Conservation (phyloP, 2,329 filamentous ascomycete species). For the Hypomyces perniciosus region DNA sequence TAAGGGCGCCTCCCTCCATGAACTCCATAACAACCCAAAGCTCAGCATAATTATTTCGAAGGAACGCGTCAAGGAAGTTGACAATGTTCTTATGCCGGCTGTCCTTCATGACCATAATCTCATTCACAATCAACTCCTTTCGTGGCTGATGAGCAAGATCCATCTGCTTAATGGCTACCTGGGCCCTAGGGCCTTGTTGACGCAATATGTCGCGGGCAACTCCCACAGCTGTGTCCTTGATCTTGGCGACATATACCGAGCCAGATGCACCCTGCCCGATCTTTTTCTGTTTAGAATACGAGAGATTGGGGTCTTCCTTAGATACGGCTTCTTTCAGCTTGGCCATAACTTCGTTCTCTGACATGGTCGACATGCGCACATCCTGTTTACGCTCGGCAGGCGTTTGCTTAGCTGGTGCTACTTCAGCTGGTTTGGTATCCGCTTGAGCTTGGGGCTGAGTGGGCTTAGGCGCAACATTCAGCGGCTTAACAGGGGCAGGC, state of each 20-base stretch:
- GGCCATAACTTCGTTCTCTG: conserved; percentile 93
- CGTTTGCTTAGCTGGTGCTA: conserved; percentile 72
- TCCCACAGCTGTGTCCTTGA: conserved; percentile 85
- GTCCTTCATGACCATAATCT: conserved; percentile 99
- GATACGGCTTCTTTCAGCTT: conserved; percentile 91
- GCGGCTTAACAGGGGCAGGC: conserved; percentile 65
- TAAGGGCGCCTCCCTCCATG: conserved; percentile 97
- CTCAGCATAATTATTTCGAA: conserved; percentile 89
- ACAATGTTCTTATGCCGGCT: conserved; percentile 98
- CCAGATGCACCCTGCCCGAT: conserved; percentile 97
- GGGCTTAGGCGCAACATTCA: conserved; percentile 70
- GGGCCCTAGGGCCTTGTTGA: conserved; percentile 71
- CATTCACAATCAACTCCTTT: conserved; percentile 98
- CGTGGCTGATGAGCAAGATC: conserved; percentile 93
- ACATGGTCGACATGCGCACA: conserved; percentile 98
- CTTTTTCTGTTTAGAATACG: conserved; percentile 99
- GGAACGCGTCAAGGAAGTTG: conserved; percentile 94
- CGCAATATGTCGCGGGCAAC: conserved; percentile 74
- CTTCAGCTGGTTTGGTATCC: conserved; percentile 81
- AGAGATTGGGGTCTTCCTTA: conserved; percentile 88
- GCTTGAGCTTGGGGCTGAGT: conserved; percentile 46
- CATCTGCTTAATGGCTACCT: conserved; percentile 99
- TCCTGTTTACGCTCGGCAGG: conserved; percentile 75
- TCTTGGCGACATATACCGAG: conserved; percentile 94
- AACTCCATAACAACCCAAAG: conserved; percentile 99